Conservation (phyloP, 108 stramenopile genomes). For the Stephanodiscus triporus region DNA sequence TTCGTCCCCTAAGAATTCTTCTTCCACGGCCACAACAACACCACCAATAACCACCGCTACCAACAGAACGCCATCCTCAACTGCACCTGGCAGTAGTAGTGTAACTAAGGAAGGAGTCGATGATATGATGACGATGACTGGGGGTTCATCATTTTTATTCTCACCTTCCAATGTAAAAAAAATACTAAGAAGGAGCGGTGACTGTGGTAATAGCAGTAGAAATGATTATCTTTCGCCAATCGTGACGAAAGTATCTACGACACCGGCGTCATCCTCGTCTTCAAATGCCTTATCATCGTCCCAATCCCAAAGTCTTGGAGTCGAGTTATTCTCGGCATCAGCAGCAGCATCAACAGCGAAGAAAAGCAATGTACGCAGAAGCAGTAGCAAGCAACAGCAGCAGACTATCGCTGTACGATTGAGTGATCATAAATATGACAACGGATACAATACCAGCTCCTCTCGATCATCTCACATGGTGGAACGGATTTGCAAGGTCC, state of each 20-base stretch:
- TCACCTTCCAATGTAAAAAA: constrained; percentile 53
- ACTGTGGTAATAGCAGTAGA: not conserved
- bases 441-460: not conserved
- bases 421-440: not conserved
- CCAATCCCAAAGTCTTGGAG: not conserved
- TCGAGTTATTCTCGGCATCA: not conserved
- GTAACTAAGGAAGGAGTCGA: not conserved
- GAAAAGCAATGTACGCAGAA: constrained; percentile 9
- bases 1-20: not conserved
- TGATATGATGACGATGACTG: not conserved
- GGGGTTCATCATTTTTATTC: constrained; percentile 24
- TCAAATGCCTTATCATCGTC: not conserved
- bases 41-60: not conserved
- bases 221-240: not conserved
- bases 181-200: constrained; percentile 1
- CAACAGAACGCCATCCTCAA: not conserved
- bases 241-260: not conserved
- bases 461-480: not conserved
- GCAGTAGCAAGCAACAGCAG: not conserved
- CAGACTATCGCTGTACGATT: constrained; percentile 5
- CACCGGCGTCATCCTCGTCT: not conserved
- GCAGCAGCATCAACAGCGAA: not conserved
- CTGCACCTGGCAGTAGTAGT: not conserved
- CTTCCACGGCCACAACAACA: not conserved
- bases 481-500: constrained; percentile 35